Evolutionary conservation across 495 filamentous ascomycete species (phyloP).

Genomic region (Trypethelium eluteriae): DNA sequence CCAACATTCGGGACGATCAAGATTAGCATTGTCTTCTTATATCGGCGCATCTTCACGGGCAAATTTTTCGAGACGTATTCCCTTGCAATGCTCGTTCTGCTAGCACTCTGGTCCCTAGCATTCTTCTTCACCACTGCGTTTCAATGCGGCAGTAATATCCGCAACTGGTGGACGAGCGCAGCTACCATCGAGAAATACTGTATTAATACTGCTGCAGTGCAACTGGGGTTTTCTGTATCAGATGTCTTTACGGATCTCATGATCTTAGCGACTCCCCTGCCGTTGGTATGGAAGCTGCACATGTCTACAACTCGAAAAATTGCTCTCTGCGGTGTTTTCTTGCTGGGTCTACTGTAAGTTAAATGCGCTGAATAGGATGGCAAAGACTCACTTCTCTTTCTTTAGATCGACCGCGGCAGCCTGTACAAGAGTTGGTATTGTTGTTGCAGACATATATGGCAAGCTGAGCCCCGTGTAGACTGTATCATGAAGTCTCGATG

Average conservation of each 20-base stretch:
- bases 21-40: not conserved
- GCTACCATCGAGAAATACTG: not conserved
- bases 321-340: slow-evolving; percentile 11
- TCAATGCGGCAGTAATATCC: not conserved
- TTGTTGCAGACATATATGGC: slow-evolving; percentile 14
- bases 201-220: not conserved
- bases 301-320: slow-evolving; percentile 3
- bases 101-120: not conserved
- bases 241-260: slow-evolving; percentile 20
- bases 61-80: not conserved
- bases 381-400: slow-evolving; percentile 7
- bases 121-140: slow-evolving; percentile 6
- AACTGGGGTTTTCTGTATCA: slow-evolving; percentile 15
- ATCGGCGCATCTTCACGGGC: not conserved
- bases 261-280: slow-evolving; percentile 14
- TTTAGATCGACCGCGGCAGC: slow-evolving; percentile 16
- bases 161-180: not conserved
- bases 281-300: slow-evolving; percentile 10
- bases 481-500: not conserved
- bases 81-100: not conserved
- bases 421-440: slow-evolving; percentile 16
- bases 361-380: not conserved
- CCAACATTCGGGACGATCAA: slow-evolving; percentile 4
- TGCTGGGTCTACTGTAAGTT: slow-evolving; percentile 11
- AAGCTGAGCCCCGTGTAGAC: slow-evolving; percentile 1